phyloP scores from a whole-genome alignment of 768 basidiomycete species.

The Amylocystis lapponica region DNA sequence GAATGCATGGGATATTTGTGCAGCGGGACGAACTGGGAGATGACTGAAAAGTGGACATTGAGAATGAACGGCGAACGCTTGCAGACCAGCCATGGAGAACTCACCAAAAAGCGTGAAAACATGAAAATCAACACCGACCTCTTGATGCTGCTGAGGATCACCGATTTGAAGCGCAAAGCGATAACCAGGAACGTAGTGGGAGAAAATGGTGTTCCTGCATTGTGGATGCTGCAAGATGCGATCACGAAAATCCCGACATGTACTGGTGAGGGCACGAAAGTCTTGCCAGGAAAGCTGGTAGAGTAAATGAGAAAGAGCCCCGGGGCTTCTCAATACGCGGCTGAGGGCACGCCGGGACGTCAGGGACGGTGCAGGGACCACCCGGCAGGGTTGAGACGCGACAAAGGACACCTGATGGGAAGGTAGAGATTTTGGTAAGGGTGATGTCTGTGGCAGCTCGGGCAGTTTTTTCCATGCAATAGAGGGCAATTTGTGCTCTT shows the following conservation, averaged over 20 bases:
- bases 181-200: conserved; percentile 56
- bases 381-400: too few species aligned
- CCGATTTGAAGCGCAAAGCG: conserved; percentile 34
- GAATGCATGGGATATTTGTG: conserved; percentile 71
- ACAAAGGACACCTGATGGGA: too few species aligned
- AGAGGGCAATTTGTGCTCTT: too few species aligned
- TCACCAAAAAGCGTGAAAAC: conserved; percentile 64
- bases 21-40: conserved; percentile 58
- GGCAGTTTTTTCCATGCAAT: too few species aligned
- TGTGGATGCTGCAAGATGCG: conserved; percentile 24
- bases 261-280: conserved; percentile 33
- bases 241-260: conserved; percentile 30
- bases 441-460: too few species aligned
- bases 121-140: conserved; percentile 47
- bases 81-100: conserved; percentile 30
- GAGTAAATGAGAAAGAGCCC: conserved; percentile 29
- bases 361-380: conserved; percentile 1
- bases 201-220: conserved; percentile 35
- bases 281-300: conserved; percentile 31
- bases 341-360: conserved; percentile 18
- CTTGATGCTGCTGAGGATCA: conserved; percentile 35
- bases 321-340: conserved; percentile 28
- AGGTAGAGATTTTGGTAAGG: too few species aligned
- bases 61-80: too few species aligned
- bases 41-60: too few species aligned